Evolutionary conservation across 441 rosid genomes (phyloP), one percentile per base, ranked within the genome.

Genomic region (Pelargonium exstipulatum): DNA sequence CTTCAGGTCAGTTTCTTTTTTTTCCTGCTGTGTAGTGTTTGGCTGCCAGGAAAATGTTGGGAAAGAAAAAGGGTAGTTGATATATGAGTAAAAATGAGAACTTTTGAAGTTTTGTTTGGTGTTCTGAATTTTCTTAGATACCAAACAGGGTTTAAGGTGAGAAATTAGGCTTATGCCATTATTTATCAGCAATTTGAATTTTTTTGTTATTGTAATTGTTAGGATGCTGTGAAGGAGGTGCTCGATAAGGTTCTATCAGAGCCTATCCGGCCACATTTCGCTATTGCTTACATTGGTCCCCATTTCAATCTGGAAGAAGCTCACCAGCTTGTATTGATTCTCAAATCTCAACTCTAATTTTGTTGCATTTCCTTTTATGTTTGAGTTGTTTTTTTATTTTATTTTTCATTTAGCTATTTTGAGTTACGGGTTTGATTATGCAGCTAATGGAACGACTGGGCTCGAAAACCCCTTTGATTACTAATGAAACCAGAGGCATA

Each of bases 191-290:
- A 37, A 37, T 37, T 37, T 37, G 42, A 8, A 26, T 20, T 26
- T 48, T 55, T 8, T 32, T 26, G 46, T 29, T 65, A 20, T 35
- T 62, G 3, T 66, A 49, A 48, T 32, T 32, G 37, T 32, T 45
- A 86, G 90, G 73, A 24, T 72, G 90, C 85, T 45, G 74, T 78
- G 72, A 70, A 76, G 7, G 87, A 86, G 80, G 88, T 83, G 67
- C 65, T 84, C 9, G 79, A 82, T 35, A 77, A 81, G 81, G 86
- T 78, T 69, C 79, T 86, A 0, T 68, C 78, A 0, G 51, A 70
- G 80, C 90, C 87, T 0, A 79, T 86, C 64, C 69, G 81, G 57
- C 90, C 87, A 14, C 81, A 84, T 66, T 83, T 86, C 66, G 86
- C 78, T 51, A 79, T 84, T 68, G 85, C 83, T 69, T 76, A 73